These are phyloP conservation scores for Chaetoscypha palmicola DNA, from an alignment of 2,329 filamentous ascomycete genomes.

Conservation along the genomic window DNA sequence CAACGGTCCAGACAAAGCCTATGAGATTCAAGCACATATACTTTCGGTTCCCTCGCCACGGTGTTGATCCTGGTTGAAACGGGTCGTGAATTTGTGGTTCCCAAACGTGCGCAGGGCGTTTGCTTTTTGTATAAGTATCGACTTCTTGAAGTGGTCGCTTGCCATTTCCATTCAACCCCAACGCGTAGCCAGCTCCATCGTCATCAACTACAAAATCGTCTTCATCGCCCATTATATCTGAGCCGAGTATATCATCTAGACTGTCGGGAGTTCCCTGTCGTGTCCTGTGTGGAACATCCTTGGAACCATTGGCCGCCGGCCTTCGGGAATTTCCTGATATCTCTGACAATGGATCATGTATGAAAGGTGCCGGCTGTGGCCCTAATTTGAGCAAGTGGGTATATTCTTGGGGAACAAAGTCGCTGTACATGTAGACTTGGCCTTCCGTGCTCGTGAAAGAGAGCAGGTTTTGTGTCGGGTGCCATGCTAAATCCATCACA, in stretches of 20 bases:
- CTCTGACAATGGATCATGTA: slow-evolving; percentile 70
- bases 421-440: slow-evolving; percentile 82
- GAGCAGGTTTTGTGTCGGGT: slow-evolving; percentile 78
- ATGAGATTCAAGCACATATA: slow-evolving; percentile 91
- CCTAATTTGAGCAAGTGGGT: slow-evolving; percentile 48
- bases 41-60: slow-evolving; percentile 89
- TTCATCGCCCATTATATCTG: slow-evolving; percentile 44
- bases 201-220: slow-evolving; percentile 89
- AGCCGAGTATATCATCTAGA: slow-evolving; percentile 73
- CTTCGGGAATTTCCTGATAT: slow-evolving; percentile 57
- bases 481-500: slow-evolving; percentile 83
- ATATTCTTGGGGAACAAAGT: slow-evolving; percentile 56
- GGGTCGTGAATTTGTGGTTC: slow-evolving; percentile 67
- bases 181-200: slow-evolving; percentile 82
- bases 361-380: slow-evolving; percentile 73
- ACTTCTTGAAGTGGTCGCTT: slow-evolving; percentile 50
- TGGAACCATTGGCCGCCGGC: slow-evolving; percentile 47
- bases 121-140: slow-evolving; percentile 39
- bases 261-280: slow-evolving; percentile 65
- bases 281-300: slow-evolving; percentile 42
- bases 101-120: slow-evolving; percentile 27
- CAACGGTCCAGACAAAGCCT: slow-evolving; percentile 94
- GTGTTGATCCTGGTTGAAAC: slow-evolving; percentile 91
- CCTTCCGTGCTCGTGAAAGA: slow-evolving; percentile 92
- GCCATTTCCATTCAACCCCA: slow-evolving; percentile 53